Conservation (phyloP, 2,329 filamentous ascomycete species). For the Lanzia echinophila region DNA sequence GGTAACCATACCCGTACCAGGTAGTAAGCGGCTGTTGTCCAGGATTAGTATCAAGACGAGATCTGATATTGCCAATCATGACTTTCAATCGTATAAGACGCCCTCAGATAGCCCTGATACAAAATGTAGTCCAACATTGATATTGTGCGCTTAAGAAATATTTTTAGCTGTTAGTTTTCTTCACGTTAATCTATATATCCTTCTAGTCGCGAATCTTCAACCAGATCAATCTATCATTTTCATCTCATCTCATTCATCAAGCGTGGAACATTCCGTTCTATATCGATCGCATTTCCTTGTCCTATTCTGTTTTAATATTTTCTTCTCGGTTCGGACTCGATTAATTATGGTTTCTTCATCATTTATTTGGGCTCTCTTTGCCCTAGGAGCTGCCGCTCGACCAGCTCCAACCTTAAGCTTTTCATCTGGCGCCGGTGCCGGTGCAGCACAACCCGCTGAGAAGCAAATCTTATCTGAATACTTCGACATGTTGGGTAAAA, state of each 20-base stretch:
- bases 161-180: constrained; percentile 1
- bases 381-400: constrained; percentile 40
- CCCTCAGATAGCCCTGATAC: background rate
- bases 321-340: background rate
- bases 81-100: constrained; percentile 7
- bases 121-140: background rate
- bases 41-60: constrained; percentile 6
- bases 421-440: too few species aligned
- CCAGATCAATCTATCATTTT: background rate
- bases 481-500: constrained; percentile 53
- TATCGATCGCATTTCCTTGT: background rate
- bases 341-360: constrained; percentile 8
- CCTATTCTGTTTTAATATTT: background rate
- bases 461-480: constrained; percentile 46
- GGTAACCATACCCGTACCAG: background rate
- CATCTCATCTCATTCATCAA: background rate
- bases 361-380: constrained; percentile 37
- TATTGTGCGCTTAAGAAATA: constrained; percentile 4
- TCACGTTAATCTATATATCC: constrained; percentile 6
- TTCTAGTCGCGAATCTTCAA: background rate
- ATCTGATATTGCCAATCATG: constrained; percentile 2
- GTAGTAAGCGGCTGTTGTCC: constrained; percentile 9
- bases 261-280: background rate
- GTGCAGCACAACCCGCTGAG: constrained; percentile 19
- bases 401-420: constrained; percentile 25